Conservation (phyloP, 371 early-diverging fungal species). For the Mucor mucedo region DNA sequence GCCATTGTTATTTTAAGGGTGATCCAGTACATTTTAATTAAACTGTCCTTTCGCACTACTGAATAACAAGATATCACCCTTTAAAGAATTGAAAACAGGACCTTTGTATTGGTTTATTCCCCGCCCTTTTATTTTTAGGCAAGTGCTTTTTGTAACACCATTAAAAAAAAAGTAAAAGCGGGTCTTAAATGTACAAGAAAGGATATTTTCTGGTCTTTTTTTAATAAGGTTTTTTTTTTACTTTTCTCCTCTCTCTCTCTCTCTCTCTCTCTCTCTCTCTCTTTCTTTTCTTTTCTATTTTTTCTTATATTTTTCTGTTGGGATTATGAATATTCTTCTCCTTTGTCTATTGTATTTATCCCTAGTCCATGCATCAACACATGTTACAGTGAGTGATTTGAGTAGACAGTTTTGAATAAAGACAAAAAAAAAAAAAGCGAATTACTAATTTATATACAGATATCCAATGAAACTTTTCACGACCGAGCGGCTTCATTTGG, state of each 20-base stretch:
- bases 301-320: neutral
- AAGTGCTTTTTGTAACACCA: too few relatives aligned
- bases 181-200: too few relatives aligned
- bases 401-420: neutral
- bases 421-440: neutral
- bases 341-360: slow-evolving; percentile 9
- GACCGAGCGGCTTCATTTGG: slow-evolving; percentile 69
- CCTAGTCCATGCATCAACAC: slow-evolving; percentile 25
- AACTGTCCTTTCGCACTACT: too few relatives aligned
- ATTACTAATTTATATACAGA: slow-evolving; percentile 32
- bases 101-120: too few relatives aligned
- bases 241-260: neutral
- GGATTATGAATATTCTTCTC: neutral
- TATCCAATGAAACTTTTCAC: slow-evolving; percentile 55
- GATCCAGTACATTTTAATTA: too few relatives aligned
- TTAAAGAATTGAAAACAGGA: too few relatives aligned
- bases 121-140: too few relatives aligned
- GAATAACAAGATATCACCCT: too few relatives aligned
- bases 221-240: neutral
- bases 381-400: slow-evolving; percentile 20
- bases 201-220: too few relatives aligned
- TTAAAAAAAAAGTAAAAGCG: too few relatives aligned
- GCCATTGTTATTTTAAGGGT: too few relatives aligned
- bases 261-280: neutral
- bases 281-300: neutral